Conservation (phyloP, 768 basidiomycete genomes). For the Lyophyllum semitale region DNA sequence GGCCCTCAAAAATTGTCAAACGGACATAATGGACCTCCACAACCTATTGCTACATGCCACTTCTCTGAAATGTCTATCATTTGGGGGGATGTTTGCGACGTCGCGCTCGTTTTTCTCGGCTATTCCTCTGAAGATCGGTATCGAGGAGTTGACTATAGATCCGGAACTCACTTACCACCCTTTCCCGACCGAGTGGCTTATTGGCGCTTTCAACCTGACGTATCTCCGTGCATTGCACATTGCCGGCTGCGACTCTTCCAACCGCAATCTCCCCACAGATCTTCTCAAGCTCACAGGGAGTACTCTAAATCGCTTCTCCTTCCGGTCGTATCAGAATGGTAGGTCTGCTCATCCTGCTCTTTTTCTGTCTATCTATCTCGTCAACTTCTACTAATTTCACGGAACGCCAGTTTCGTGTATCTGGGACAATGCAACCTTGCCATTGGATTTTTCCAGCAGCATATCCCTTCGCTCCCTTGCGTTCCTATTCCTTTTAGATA, state of each 20-base stretch:
- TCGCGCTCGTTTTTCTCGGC: not conserved
- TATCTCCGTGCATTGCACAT: not conserved
- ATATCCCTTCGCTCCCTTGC: too few relatives aligned
- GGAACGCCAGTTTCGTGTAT: too few relatives aligned
- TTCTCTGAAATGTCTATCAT: not conserved
- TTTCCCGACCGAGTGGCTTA: not conserved
- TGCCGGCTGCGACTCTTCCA: not conserved
- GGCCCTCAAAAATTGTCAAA: not conserved
- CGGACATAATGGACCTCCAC: not conserved
- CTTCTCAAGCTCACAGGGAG: not conserved
- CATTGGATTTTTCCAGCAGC: too few relatives aligned
- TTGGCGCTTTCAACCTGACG: not conserved
- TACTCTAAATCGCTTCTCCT: not conserved
- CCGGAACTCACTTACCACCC: not conserved
- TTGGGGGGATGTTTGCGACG: not conserved
- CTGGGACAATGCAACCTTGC: too few relatives aligned
- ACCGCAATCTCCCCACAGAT: not conserved
- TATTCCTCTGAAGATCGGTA: not conserved
- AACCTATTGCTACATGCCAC: not conserved
- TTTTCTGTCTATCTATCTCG: too few relatives aligned
- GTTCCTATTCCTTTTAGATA: too few relatives aligned
- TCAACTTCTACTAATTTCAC: too few relatives aligned
- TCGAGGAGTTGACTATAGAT: not conserved
- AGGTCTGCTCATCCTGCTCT: too few relatives aligned
- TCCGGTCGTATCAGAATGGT: not conserved